Evolutionary conservation across 495 filamentous ascomycete genomes (phyloP).

Genomic region (Cercophora samala): DNA sequence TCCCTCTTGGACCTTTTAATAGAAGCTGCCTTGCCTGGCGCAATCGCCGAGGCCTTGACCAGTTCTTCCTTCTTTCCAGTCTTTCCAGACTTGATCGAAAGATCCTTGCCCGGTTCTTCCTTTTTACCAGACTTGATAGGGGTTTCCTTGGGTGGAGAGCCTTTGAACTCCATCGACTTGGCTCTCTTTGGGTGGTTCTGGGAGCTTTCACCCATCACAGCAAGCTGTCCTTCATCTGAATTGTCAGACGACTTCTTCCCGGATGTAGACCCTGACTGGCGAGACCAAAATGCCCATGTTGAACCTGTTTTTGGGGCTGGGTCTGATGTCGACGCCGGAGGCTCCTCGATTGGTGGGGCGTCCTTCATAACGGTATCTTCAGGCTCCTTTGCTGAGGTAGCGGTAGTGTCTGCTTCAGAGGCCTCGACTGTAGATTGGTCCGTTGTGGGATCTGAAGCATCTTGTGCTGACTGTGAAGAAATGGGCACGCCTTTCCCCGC

Average conservation of each 20-base stretch:
- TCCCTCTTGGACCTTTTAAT: conserved; percentile 49
- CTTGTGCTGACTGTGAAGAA: not conserved
- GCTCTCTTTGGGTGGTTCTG: conserved; percentile 60
- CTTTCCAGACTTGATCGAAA: conserved; percentile 28
- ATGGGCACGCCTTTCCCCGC: conserved; percentile 1
- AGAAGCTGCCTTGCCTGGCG: conserved; percentile 9
- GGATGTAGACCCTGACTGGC: conserved; percentile 50
- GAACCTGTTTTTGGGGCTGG: conserved; percentile 52
- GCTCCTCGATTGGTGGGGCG: conserved; percentile 28
- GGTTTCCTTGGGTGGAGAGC: conserved; percentile 39
- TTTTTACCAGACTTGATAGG: conserved; percentile 32
- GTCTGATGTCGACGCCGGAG: conserved; percentile 21
- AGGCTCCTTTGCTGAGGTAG: conserved; percentile 29
- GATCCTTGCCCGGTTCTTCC: conserved; percentile 35
- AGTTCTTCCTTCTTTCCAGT: conserved; percentile 31
- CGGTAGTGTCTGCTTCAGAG: conserved; percentile 18
- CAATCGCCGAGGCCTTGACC: not conserved
- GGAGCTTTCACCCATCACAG: conserved; percentile 64
- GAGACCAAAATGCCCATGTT: conserved; percentile 85
- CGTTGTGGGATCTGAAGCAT: not conserved
- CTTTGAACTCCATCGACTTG: conserved; percentile 51
- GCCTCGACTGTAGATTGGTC: conserved; percentile 18
- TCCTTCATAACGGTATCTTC: conserved; percentile 41
- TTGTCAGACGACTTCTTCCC: conserved; percentile 27
- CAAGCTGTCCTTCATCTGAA: conserved; percentile 58